Base-by-base conservation (phyloP, 225 moss, liverwort and hornwort species). In the Marchantia paleacea region DNA sequence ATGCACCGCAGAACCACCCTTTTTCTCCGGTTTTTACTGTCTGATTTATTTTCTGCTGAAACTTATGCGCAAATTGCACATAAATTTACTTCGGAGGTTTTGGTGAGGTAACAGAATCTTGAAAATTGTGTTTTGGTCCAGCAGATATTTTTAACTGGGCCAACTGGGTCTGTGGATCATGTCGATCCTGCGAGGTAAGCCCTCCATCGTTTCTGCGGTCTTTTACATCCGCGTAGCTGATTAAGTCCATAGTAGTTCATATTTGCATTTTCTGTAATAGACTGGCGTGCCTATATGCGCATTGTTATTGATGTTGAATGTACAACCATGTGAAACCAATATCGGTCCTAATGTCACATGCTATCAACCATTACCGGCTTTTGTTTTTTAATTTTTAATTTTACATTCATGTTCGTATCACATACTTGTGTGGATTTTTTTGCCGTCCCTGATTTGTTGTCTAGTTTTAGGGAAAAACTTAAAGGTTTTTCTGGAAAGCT, bases 111-210 rank as follows among this genome's bases (percentile, higher is more conserved):
- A 28, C 14, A 49, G 16, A 71, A 50, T 10, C 10, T n/a, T 76
- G 75, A 60, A 76, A 13, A n/a, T 0, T 63, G 20, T 63, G 8
- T 15, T 82, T 75, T 84, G 74, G 8, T 2, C 78, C 76, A 30
- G 72, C 91, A 93, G 97, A 99, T 91, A 80, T 99, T 31, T 99
- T 99, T 78, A 91, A 94, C 67, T 99, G 97, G 97, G 75, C 85
- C 31, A 88, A 91, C 26, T 99, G 97, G 97, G 83, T 88, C 5
- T 99, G 97, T 81, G 88, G 81, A 28, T 92, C 93, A 51, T 99
- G 97, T 80, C 92, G 97, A 62, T 82, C 88, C 19, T 99, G 97
- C 84, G 95, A 94, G 90, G 93, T 92, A 60, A 13, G 75, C 55
- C 19, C 31, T 29, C 12, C 10, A 55, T 75, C 30, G 16, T 3